phyloP scores from a whole-genome alignment of 2,329 filamentous ascomycete genomes.

The Trichoderma koningii region DNA sequence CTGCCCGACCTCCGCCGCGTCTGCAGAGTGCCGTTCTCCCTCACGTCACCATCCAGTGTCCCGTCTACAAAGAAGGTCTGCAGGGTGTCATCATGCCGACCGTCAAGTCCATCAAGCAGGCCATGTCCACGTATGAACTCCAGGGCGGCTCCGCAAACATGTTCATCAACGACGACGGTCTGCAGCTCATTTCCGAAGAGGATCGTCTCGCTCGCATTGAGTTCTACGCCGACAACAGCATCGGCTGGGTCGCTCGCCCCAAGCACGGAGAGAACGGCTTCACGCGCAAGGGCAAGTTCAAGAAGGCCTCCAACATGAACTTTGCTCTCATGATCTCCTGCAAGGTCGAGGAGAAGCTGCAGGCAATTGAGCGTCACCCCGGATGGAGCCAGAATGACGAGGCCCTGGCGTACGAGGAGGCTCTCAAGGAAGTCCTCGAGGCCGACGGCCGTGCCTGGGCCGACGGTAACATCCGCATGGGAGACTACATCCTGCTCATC shows the following conservation, averaged over 20 bases:
- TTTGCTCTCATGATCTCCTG: slow-evolving; percentile 68
- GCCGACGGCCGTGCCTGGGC: slow-evolving; percentile 74
- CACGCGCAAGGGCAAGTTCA: slow-evolving; percentile 64
- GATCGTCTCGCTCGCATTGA: slow-evolving; percentile 65
- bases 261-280: slow-evolving; percentile 66
- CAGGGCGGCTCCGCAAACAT: slow-evolving; percentile 78
- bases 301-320: slow-evolving; percentile 75
- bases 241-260: slow-evolving; percentile 69
- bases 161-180: slow-evolving; percentile 74
- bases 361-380: slow-evolving; percentile 55
- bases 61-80: slow-evolving; percentile 85
- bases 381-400: slow-evolving; percentile 72
- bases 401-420: slow-evolving; percentile 64
- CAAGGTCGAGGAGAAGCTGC: slow-evolving; percentile 70
- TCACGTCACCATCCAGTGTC: slow-evolving; percentile 81
- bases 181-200: slow-evolving; percentile 66
- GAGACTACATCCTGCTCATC: slow-evolving; percentile 76
- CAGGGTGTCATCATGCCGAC: slow-evolving; percentile 74
- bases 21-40: slow-evolving; percentile 61
- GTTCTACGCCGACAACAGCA: slow-evolving; percentile 69
- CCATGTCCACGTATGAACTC: slow-evolving; percentile 74
- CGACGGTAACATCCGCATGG: slow-evolving; percentile 81
- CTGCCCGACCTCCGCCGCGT: slow-evolving; percentile 66
- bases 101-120: slow-evolving; percentile 74
- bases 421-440: slow-evolving; percentile 66